Evolutionary conservation across 257 asterid genomes (phyloP), one percentile per base, ranked within the genome.

Genomic region (Nicotiana tomentosiformis): DNA sequence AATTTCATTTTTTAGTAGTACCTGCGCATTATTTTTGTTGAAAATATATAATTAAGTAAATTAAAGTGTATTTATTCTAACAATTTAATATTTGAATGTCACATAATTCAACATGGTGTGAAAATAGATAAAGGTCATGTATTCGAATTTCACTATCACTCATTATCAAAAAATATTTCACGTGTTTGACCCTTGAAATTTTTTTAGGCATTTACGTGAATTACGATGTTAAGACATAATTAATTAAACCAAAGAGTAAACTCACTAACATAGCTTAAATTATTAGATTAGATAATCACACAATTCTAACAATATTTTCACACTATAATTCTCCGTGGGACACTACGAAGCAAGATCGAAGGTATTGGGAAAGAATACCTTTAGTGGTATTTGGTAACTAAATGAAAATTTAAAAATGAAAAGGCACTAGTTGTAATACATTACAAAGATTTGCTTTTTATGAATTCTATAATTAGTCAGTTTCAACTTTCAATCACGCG

Each of bases 401-500:
- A 86, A 57, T 86, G 35, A 68, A 16, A 17, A 3, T 7, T 5
- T 9, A 68, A 68, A 6, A 39, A 39, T 10, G 57, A 39, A 70
- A 39, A 69, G 3, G 57, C n/a, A n/a, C 2, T 37, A n/a, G 53
- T 32, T 10, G 30, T 32, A 9, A 9, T n/a, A 70, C 33, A 70
- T 6, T 1, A 2, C 4, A 20, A 70, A 70, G 46, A 53, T 43
- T 70, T 70, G 33, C 10, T 43, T 68, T 70, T 83, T 49, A 83
- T 82, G 85, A 86, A 85, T 74, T 85, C 61, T 86, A 85, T 87
- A 85, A 90, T 89, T 86, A 86, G 85, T 39, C 12, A 9, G 12
- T 43, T 43, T 43, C 51, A 17, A 39, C 0, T 39, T 82, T 87
- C 17, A 81, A 88, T 87, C 89, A 90, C 88, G 97, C 95, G 93